These are phyloP conservation scores for Didymella keratinophila DNA, from an alignment of 2,329 filamentous ascomycete genomes.

Conservation along the genomic window DNA sequence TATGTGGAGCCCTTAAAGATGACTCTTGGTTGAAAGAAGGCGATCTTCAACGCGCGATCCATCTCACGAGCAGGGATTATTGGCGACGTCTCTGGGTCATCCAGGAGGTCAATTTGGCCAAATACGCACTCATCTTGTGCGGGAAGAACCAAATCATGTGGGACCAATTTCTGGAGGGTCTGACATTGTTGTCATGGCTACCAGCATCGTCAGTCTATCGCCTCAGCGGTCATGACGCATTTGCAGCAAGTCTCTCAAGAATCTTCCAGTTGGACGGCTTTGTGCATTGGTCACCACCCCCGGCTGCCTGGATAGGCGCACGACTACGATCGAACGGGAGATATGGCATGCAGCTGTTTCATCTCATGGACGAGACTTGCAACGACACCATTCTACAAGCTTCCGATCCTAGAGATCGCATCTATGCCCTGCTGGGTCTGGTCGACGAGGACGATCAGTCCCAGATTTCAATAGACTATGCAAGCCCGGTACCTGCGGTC, in stretches of 20 bases:
- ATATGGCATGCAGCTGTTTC: neutral
- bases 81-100: constrained; percentile 3
- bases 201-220: neutral
- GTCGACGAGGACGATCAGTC: neutral
- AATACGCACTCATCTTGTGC: neutral
- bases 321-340: neutral
- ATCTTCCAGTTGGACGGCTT: neutral
- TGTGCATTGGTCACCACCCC: neutral
- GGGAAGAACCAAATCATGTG: neutral
- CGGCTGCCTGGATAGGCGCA: neutral
- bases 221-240: neutral
- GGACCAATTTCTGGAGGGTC: neutral
- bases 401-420: neutral
- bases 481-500: neutral
- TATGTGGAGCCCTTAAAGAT: neutral
- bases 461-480: neutral
- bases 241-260: neutral
- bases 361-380: neutral
- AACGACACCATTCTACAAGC: neutral
- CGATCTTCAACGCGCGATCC: neutral
- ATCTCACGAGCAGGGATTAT: neutral
- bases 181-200: neutral
- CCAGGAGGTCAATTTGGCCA: constrained; percentile 1
- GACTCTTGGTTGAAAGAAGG: neutral
- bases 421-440: constrained; percentile 1